These are phyloP conservation scores for Pythium aquatile DNA, from an alignment of 352 stramenopile species.

Conservation along the genomic window DNA sequence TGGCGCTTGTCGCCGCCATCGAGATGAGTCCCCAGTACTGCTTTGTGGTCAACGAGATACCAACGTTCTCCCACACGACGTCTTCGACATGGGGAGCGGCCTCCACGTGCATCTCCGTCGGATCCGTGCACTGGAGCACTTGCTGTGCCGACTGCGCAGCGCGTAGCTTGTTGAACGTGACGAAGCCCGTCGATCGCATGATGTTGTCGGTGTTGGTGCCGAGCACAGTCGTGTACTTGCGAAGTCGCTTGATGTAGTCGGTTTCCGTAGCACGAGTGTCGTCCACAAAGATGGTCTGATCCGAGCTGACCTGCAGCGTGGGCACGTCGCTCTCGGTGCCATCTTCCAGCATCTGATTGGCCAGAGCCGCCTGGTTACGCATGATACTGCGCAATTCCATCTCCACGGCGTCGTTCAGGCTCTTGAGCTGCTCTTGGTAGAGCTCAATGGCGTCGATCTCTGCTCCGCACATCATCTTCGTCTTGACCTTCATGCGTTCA, in stretches of 20 bases:
- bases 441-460: constrained; percentile 73
- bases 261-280: constrained; percentile 36
- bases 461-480: constrained; percentile 37
- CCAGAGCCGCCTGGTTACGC: constrained; percentile 58
- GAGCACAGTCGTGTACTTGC: constrained; percentile 34
- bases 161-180: constrained; percentile 79
- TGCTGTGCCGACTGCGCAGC: constrained; percentile 74
- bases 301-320: constrained; percentile 30
- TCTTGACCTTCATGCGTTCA: constrained; percentile 50
- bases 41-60: constrained; percentile 72
- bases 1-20: constrained; percentile 47
- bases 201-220: constrained; percentile 40
- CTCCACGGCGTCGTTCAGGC: constrained; percentile 69
- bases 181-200: constrained; percentile 74
- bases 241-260: constrained; percentile 50
- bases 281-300: constrained; percentile 14
- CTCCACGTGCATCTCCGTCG: constrained; percentile 71
- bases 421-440: constrained; percentile 66
- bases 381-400: constrained; percentile 73
- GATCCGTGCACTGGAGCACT: constrained; percentile 71
- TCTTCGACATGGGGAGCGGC: constrained; percentile 60
- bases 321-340: constrained; percentile 23
- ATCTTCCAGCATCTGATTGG: constrained; percentile 43
- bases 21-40: constrained; percentile 72
- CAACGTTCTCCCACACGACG: constrained; percentile 81